phyloP scores from a whole-genome alignment of 306 rosid genomes.

The Albizia julibrissin region DNA sequence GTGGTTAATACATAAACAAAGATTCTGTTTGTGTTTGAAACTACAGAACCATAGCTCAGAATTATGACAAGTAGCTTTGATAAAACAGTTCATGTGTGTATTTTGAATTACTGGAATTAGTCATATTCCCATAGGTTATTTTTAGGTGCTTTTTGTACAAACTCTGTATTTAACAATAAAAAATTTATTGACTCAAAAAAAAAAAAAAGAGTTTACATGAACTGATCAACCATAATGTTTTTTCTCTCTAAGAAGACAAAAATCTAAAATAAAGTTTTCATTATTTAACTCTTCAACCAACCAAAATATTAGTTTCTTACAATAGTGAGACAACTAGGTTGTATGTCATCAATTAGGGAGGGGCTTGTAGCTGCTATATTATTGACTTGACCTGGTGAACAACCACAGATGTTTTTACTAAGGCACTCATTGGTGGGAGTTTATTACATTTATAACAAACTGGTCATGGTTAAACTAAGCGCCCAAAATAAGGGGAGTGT shows the following conservation, averaged over 20 bases:
- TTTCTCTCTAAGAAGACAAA: background rate
- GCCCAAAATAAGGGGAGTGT: too few relatives aligned
- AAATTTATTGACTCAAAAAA: background rate
- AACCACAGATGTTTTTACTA: too few relatives aligned
- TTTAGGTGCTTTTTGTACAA: background rate
- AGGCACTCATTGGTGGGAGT: too few relatives aligned
- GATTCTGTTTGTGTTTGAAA: conserved; percentile 15
- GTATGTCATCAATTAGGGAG: background rate
- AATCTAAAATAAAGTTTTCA: background rate
- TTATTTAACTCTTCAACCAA: background rate
- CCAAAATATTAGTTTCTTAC: conserved; percentile 6
- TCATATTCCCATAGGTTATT: background rate
- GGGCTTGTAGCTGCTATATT: background rate
- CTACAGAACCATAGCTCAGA: background rate
- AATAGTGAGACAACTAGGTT: background rate
- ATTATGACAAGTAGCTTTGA: background rate
- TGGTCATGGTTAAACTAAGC: too few relatives aligned
- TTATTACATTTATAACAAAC: too few relatives aligned
- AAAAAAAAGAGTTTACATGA: conserved; percentile 12
- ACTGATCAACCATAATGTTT: background rate
- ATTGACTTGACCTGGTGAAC: too few relatives aligned
- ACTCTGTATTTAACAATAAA: background rate
- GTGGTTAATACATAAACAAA: conserved; percentile 12
- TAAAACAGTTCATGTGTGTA: background rate
- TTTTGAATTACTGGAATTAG: background rate